Evolutionary conservation across 1,284 basidiomycete genomes (phyloP), one percentile per base, ranked within the genome.

Genomic region (Marasmius sp.): DNA sequence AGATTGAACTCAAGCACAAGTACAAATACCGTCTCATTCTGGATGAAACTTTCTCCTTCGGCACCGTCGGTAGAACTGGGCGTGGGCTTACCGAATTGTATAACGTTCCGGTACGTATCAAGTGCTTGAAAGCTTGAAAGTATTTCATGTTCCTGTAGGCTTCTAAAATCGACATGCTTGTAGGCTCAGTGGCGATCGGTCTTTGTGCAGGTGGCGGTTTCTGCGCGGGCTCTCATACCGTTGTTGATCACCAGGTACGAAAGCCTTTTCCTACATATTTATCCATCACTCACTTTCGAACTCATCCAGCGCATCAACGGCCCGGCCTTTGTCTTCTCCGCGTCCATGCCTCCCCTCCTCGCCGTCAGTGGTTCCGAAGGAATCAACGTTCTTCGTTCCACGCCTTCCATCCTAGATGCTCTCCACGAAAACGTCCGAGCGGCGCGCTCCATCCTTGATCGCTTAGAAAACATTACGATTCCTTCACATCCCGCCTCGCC

Each of bases 11-110:
- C 62, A 98, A 98, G 81, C 81, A 85, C 68, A 95, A 96, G 77
- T 94, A 94, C 86, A 98, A 98, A 77, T 98, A 96, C 76, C 88
- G 97, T 16, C 80, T 99, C 60, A 92, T 99, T 63, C 84, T 99
- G 20, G 97, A 99, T 75, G 97, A 99, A 77, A 90, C 87, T 63
- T 87, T 94, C 71, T 97, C 95, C 1, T 95, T 99, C 70, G 97
- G 97, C 43, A 88, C 91, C 54, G 86, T 99, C 36, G 97, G 97
- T 48, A 82, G 92, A 56, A 97, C 95, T 47, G 97, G 97, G 49
- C 91, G 95, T 61, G 97, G 97, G 47, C 78, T 98, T 51, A 98
- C 97, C 0, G 97, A 99, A 72, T 78, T 97, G 47, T 97, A 92
- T 76, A 94, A 94, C 64, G 89, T 98, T 57, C 90, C 95, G 0